These are phyloP conservation scores for Nidula niveotomentosa DNA, from an alignment of 1,284 basidiomycete genomes.

Conservation along the genomic window DNA sequence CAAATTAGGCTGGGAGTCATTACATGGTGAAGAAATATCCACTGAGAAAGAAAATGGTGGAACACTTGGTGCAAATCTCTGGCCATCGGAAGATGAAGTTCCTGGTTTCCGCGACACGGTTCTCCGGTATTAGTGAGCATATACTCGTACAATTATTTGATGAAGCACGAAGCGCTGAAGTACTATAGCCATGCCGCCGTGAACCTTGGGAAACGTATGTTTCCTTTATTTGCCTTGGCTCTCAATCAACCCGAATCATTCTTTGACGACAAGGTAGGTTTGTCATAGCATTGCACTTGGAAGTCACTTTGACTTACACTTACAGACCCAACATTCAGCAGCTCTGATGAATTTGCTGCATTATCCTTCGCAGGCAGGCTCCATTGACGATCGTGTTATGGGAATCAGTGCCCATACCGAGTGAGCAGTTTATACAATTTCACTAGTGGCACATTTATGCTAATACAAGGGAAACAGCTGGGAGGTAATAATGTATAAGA, in stretches of 20 bases:
- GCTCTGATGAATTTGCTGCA: constrained; percentile 77
- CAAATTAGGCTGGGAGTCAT: constrained; percentile 71
- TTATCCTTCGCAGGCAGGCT: constrained; percentile 72
- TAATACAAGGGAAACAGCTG: constrained; percentile 34
- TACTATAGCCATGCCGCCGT: constrained; percentile 35
- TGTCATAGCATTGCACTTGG: neutral
- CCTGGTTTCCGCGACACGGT: constrained; percentile 52
- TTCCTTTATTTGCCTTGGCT: constrained; percentile 84
- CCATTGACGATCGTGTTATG: constrained; percentile 63
- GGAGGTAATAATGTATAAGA: constrained; percentile 45
- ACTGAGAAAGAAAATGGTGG: constrained; percentile 39
- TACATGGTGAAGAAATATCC: constrained; percentile 24
- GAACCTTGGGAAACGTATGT: constrained; percentile 67
- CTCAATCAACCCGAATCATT: constrained; percentile 74
- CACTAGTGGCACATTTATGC: neutral
- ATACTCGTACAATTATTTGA: neutral
- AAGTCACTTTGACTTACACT: neutral
- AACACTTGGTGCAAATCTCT: constrained; percentile 66
- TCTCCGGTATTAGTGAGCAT: constrained; percentile 61
- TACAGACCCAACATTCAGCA: constrained; percentile 57
- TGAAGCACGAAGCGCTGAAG: neutral
- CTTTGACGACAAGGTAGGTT: constrained; percentile 75
- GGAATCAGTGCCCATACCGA: constrained; percentile 86
- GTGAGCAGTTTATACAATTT: constrained; percentile 31
- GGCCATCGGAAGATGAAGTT: constrained; percentile 46